Conservation (phyloP, 345 rosid species). For the Dovyalis caffra region DNA sequence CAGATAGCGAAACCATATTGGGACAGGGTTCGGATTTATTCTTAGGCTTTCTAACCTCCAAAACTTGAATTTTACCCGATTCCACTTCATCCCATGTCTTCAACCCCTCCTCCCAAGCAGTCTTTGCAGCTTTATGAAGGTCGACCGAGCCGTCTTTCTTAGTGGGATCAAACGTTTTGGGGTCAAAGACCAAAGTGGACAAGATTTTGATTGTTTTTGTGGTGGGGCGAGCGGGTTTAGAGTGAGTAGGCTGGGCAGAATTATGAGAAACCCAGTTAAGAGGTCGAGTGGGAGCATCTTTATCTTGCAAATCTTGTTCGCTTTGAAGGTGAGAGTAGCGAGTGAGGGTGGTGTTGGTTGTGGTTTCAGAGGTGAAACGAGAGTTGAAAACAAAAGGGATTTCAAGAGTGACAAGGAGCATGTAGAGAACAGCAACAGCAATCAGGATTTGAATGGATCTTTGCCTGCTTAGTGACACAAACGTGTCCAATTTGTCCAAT, state of each 20-base stretch:
- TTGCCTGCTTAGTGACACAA: slow-evolving; percentile 51
- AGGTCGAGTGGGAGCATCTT: slow-evolving; percentile 59
- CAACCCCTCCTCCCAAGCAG: slow-evolving; percentile 72
- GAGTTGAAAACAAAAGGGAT: slow-evolving; percentile 72
- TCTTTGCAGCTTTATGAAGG: slow-evolving; percentile 69
- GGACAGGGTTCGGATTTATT: slow-evolving; percentile 58
- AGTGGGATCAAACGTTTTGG: slow-evolving; percentile 48
- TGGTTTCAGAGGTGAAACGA: slow-evolving; percentile 48
- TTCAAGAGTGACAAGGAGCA: slow-evolving; percentile 63
- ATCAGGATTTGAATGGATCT: slow-evolving; percentile 69
- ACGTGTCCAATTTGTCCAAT: slow-evolving; percentile 42
- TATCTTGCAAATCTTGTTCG: slow-evolving; percentile 43
- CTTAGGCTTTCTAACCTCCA: slow-evolving; percentile 8
- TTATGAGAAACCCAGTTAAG: slow-evolving; percentile 38
- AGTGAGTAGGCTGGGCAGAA: slow-evolving; percentile 33
- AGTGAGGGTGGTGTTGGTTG: slow-evolving; percentile 17
- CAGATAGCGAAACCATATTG: slow-evolving; percentile 56
- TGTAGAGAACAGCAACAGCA: slow-evolving; percentile 50
- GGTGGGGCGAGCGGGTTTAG: background rate
- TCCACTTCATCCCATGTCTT: slow-evolving; percentile 68
- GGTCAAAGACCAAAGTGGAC: slow-evolving; percentile 57
- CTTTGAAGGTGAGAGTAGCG: slow-evolving; percentile 48
- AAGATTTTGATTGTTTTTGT: slow-evolving; percentile 30
- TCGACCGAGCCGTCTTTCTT: slow-evolving; percentile 62
- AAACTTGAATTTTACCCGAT: slow-evolving; percentile 38